Conservation (phyloP, 2,329 filamentous ascomycete genomes). For the Colletotrichum destructivum region DNA sequence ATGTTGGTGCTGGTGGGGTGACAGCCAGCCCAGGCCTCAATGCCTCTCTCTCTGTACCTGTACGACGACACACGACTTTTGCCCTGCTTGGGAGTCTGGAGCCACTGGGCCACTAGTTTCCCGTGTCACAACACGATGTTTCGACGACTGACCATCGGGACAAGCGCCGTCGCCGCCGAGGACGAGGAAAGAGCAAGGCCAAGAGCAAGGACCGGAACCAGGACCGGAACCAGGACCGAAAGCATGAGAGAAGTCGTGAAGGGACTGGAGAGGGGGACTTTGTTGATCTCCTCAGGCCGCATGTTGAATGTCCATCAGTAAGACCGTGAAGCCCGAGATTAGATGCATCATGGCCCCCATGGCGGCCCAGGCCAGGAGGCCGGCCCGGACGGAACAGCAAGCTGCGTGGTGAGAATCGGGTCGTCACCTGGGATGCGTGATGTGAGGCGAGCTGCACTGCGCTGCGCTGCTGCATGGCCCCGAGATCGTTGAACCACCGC, state of each 20-base stretch:
- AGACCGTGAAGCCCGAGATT: not conserved
- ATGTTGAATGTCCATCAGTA: conserved; percentile 10
- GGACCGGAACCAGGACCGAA: not conserved
- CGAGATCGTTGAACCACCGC: conserved; percentile 4
- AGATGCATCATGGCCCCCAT: not conserved
- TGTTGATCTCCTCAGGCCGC: conserved; percentile 3
- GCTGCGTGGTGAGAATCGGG: conserved; percentile 34
- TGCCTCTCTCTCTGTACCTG: conserved; percentile 5
- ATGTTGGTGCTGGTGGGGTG: conserved; percentile 36
- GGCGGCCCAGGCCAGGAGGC: conserved; percentile 5
- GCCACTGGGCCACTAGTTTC: not conserved
- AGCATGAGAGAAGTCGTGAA: not conserved
- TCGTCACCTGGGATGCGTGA: conserved; percentile 3
- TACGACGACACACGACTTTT: conserved; percentile 9
- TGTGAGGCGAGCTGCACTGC: conserved; percentile 23
- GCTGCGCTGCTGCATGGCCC: conserved; percentile 8
- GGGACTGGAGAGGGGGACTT: not conserved
- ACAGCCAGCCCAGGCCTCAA: conserved; percentile 21
- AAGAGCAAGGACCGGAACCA: not conserved
- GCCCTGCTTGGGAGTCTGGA: not conserved
- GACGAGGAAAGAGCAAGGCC: not conserved
- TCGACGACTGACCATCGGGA: not conserved
- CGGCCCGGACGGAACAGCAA: conserved; percentile 31
- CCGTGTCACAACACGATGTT: conserved; percentile 5
- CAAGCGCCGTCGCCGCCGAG: conserved; percentile 7